These are phyloP conservation scores for Verticillium tricorpus DNA, from an alignment of 2,329 filamentous ascomycete genomes.

Conservation along the genomic window DNA sequence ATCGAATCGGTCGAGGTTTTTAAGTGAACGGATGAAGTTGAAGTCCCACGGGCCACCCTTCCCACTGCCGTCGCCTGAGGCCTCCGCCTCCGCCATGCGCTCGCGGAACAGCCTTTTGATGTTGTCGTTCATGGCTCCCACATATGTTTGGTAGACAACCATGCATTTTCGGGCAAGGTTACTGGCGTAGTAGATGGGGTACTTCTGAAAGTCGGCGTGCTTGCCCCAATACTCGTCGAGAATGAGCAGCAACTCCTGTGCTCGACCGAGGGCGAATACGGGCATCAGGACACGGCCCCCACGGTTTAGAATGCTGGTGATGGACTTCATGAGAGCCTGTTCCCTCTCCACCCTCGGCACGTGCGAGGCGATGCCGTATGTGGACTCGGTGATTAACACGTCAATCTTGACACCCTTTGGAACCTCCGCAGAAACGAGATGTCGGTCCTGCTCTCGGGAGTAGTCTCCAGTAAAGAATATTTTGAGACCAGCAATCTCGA, in stretches of 20 bases:
- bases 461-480: slow-evolving; percentile 98
- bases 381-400: slow-evolving; percentile 95
- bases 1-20: slow-evolving; percentile 91
- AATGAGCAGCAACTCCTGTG: slow-evolving; percentile 90
- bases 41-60: slow-evolving; percentile 96
- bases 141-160: slow-evolving; percentile 97
- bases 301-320: slow-evolving; percentile 84
- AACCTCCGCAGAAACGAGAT: slow-evolving; percentile 90
- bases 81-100: slow-evolving; percentile 85
- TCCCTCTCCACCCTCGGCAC: slow-evolving; percentile 88
- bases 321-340: slow-evolving; percentile 89
- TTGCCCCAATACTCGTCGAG: slow-evolving; percentile 96
- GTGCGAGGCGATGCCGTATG: slow-evolving; percentile 92
- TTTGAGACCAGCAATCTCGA: slow-evolving; percentile 94
- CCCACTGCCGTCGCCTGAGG: slow-evolving; percentile 65
- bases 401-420: slow-evolving; percentile 88
- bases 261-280: slow-evolving; percentile 89
- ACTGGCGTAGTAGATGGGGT: slow-evolving; percentile 95
- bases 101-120: slow-evolving; percentile 94
- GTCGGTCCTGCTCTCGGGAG: slow-evolving; percentile 89
- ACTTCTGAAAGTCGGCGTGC: slow-evolving; percentile 81
- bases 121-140: slow-evolving; percentile 98
- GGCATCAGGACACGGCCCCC: slow-evolving; percentile 92
- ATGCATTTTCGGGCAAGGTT: slow-evolving; percentile 95
- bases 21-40: slow-evolving; percentile 85